phyloP scores from a whole-genome alignment of 2,329 filamentous ascomycete species.

The Cryphonectria naterciae region DNA sequence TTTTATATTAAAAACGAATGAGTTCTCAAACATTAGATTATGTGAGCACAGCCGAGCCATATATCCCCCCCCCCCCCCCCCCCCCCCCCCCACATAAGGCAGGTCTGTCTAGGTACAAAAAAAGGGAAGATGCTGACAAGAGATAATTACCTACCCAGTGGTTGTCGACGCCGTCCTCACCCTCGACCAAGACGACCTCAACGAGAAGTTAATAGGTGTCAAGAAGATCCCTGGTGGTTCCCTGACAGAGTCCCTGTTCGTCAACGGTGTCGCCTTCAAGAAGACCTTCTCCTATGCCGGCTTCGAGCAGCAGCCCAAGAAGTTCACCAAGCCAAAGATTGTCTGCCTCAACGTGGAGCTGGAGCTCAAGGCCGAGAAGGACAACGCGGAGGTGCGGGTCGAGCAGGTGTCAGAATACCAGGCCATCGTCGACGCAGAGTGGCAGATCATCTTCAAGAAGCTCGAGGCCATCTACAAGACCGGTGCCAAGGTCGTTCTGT shows the following conservation, averaged over 20 bases:
- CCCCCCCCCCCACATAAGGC: too few species aligned
- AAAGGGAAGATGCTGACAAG: conserved; percentile 31
- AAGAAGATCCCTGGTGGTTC: conserved; percentile 98
- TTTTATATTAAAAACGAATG: too few species aligned
- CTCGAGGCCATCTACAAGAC: conserved; percentile 93
- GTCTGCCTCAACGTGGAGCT: conserved; percentile 97
- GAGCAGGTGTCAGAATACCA: conserved; percentile 99
- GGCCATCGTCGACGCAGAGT: conserved; percentile 98
- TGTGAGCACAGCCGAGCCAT: too few species aligned
- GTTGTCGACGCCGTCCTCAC: conserved; percentile 96
- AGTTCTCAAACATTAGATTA: too few species aligned
- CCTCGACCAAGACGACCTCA: conserved; percentile 93
- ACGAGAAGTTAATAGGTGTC: conserved; percentile 96
- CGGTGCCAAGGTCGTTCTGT: conserved; percentile 95
- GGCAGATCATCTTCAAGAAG: conserved; percentile 99
- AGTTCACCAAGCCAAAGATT: conserved; percentile 91
- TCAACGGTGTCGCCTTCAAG: conserved; percentile 98
- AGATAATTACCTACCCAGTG: conserved; percentile 59
- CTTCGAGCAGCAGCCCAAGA: conserved; percentile 98
- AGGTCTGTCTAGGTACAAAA: neutral
- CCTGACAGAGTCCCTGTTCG: conserved; percentile 92
- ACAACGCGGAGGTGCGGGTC: conserved; percentile 97
- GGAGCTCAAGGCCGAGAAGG: conserved; percentile 98
- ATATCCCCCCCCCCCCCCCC: too few species aligned
- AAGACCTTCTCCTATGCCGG: conserved; percentile 99